Conservation (phyloP, 2,329 filamentous ascomycete species). For the Ophiostoma perfectum region DNA sequence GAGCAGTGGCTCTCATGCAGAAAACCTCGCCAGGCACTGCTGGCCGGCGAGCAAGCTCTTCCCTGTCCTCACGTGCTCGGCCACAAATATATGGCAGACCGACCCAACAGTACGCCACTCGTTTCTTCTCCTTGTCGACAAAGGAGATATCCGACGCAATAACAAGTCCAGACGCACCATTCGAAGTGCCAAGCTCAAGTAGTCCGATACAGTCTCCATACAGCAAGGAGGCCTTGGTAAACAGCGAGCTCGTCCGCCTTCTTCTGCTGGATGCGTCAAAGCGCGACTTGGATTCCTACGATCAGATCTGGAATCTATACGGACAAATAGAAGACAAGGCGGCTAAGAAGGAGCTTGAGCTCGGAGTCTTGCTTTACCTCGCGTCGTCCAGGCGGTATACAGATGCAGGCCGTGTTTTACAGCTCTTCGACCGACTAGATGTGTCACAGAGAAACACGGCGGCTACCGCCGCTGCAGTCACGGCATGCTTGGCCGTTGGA, state of each 20-base stretch:
- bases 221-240: not conserved
- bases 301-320: conserved; percentile 18
- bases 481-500: conserved; percentile 39
- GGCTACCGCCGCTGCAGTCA: conserved; percentile 39
- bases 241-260: not conserved
- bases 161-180: not conserved
- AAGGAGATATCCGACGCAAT: not conserved
- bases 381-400: conserved; percentile 39
- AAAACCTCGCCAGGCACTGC: not conserved
- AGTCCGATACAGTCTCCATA: not conserved
- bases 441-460: conserved; percentile 38
- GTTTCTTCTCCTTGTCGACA: not conserved
- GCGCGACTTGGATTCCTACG: conserved; percentile 20
- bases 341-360: conserved; percentile 31
- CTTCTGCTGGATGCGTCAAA: not conserved
- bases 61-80: not conserved
- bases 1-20: conserved; percentile 31
- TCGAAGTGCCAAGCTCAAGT: not conserved
- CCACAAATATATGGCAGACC: not conserved
- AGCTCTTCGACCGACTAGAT: conserved; percentile 40
- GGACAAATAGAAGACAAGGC: conserved; percentile 31
- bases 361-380: conserved; percentile 39
- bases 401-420: conserved; percentile 43
- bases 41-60: not conserved
- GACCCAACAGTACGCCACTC: not conserved